Conservation (phyloP, 305 asterid genomes). For the Fraxinus xanthoxyloides region DNA sequence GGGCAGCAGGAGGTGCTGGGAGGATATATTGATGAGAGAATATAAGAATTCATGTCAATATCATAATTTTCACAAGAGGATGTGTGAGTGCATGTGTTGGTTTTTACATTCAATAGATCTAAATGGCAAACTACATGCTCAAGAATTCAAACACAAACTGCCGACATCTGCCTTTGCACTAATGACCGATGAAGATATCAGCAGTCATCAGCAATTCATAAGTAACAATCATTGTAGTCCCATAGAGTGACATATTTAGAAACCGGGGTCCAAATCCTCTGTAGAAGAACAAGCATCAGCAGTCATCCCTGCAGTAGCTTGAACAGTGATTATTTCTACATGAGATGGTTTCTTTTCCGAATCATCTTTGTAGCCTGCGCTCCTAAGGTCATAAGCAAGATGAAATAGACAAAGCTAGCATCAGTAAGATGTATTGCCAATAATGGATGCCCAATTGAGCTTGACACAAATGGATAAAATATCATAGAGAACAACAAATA, state of each 20-base stretch:
- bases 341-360: conserved; percentile 67
- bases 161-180: not conserved
- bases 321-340: conserved; percentile 60
- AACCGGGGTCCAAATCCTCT: conserved; percentile 91
- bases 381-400: conserved; percentile 37
- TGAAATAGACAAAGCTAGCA: not conserved
- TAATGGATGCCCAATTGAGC: not conserved
- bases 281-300: conserved; percentile 55
- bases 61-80: not conserved
- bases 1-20: not conserved
- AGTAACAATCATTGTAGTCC: conserved; percentile 93
- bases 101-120: not conserved
- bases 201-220: conserved; percentile 85
- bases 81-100: not conserved
- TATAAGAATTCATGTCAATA: not conserved
- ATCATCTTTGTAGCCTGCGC: conserved; percentile 60
- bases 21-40: not conserved
- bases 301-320: conserved; percentile 74
- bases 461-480: not conserved
- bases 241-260: conserved; percentile 83
- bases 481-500: not conserved
- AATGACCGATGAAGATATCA: not conserved
- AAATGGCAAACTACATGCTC: not conserved
- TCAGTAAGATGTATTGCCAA: not conserved
- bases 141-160: not conserved